phyloP scores from a whole-genome alignment of 345 rosid genomes.

The Leavenworthia alabamica region DNA sequence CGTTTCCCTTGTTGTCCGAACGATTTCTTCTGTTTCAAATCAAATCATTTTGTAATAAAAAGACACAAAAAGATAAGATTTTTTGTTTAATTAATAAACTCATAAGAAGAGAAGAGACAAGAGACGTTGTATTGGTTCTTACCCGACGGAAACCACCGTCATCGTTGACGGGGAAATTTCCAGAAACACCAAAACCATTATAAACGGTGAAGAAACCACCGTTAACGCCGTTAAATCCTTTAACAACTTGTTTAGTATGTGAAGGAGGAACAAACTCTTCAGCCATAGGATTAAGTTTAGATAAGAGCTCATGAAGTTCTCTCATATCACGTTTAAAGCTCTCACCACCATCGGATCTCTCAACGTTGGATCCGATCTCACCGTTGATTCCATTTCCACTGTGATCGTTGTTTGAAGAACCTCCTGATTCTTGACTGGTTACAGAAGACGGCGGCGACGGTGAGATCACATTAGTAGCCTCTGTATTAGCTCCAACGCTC shows the following conservation, averaged over 20 bases:
- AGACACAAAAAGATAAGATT: constrained; percentile 5
- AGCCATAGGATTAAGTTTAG: constrained; percentile 93
- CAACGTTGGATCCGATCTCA: constrained; percentile 33
- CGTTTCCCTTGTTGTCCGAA: constrained; percentile 53
- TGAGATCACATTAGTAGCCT: constrained; percentile 21
- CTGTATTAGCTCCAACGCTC: constrained; percentile 34
- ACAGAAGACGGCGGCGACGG: constrained; percentile 37
- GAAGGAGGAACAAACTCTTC: constrained; percentile 91
- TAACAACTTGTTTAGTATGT: constrained; percentile 30
- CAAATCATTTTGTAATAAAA: neutral
- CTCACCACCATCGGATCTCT: constrained; percentile 41
- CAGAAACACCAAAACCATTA: constrained; percentile 24
- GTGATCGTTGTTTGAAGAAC: constrained; percentile 33
- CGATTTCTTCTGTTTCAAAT: constrained; percentile 50
- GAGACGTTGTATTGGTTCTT: constrained; percentile 5
- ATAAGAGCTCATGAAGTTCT: constrained; percentile 78
- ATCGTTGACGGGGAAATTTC: constrained; percentile 39
- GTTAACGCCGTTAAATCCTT: constrained; percentile 29
- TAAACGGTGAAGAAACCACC: constrained; percentile 40
- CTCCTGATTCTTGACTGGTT: constrained; percentile 36
- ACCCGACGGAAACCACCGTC: constrained; percentile 51
- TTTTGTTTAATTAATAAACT: neutral
- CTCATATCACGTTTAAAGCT: constrained; percentile 55
- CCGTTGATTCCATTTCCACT: constrained; percentile 26
- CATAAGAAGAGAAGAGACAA: neutral